Percentiles rank a stretch among this genome's conserved stretches.
These are phyloP conservation scores for Pichia sorboxylosa DNA, from an alignment of 1,139 yeast genomes.

Conservation along the genomic window DNA sequence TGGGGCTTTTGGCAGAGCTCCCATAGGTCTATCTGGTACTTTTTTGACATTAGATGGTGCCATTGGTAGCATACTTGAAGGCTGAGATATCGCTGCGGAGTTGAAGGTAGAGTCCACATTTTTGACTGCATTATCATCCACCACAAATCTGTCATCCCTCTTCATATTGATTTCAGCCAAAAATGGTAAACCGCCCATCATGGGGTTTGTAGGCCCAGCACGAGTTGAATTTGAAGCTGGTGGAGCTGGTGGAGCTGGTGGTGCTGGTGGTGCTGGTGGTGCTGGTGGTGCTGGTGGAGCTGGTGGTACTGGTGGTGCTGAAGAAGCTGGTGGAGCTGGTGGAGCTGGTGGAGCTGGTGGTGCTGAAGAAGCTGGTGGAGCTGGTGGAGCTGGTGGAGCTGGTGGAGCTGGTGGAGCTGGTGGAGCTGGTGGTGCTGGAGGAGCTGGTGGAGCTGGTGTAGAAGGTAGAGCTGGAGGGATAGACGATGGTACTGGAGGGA, in stretches of 20 bases:
- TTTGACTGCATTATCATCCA: slow-evolving; percentile 17
- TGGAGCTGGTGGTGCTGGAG: slow-evolving; percentile 1
- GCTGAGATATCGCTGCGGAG: slow-evolving; percentile 12
- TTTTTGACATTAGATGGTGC: too few relatives aligned
- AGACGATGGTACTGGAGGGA: slow-evolving; percentile 43
- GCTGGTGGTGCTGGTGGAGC: slow-evolving; percentile 6
- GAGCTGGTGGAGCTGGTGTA: slow-evolving; percentile 58
- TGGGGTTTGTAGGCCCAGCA: slow-evolving; percentile 7
- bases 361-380: slow-evolving; percentile 7
- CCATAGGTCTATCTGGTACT: too few relatives aligned
- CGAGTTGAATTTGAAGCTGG: slow-evolving; percentile 15
- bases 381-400: slow-evolving; percentile 1
- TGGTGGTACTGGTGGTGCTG: slow-evolving; percentile 10
- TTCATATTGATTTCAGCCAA: slow-evolving; percentile 46
- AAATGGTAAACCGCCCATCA: slow-evolving; percentile 32
- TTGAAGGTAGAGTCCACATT: slow-evolving; percentile 3
- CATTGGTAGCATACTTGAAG: slow-evolving; percentile 12
- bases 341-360: slow-evolving; percentile 12
- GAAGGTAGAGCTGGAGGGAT: slow-evolving; percentile 33
- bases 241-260: slow-evolving; percentile 6
- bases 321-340: slow-evolving; percentile 7
- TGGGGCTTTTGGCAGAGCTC: too few relatives aligned
- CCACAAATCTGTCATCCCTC: slow-evolving; percentile 39
- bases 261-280: slow-evolving; percentile 6
- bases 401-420: slow-evolving; percentile 5